Evolutionary conservation across 139 green algal species (phyloP).

Genomic region (Coccomyxa sp.): DNA sequence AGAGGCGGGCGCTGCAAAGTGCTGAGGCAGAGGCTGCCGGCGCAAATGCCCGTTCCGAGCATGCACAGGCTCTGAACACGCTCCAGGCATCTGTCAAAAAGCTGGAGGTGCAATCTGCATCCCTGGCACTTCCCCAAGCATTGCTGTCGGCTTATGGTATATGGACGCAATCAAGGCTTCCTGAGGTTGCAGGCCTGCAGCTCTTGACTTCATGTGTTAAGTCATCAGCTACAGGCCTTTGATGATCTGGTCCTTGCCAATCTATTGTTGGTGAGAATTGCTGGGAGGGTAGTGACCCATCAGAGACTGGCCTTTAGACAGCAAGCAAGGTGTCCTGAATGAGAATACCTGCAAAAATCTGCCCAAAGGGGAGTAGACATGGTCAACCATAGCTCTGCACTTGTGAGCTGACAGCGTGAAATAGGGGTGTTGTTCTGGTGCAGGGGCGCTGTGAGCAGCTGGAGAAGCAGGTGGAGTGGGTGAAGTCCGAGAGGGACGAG

Average conservation of each 20-base stretch:
- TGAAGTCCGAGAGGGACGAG: slow-evolving; percentile 37
- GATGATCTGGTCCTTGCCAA: too few relatives aligned
- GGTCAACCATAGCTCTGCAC: neutral
- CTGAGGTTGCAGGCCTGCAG: too few relatives aligned
- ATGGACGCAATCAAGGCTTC: too few relatives aligned
- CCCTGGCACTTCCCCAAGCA: too few relatives aligned
- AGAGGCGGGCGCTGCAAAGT: neutral
- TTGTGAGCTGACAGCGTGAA: neutral
- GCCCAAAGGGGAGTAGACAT: neutral
- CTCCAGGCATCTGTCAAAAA: slow-evolving; percentile 8
- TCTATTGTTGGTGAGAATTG: neutral
- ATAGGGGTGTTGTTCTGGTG: neutral
- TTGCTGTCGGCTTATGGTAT: too few relatives aligned
- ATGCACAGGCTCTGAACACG: slow-evolving; percentile 6
- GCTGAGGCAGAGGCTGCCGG: slow-evolving; percentile 29
- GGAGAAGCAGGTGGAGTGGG: slow-evolving; percentile 47
- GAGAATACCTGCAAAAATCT: neutral
- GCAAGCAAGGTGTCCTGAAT: neutral
- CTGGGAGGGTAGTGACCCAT: neutral
- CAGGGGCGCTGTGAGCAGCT: slow-evolving; percentile 25
- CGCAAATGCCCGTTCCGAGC: slow-evolving; percentile 11
- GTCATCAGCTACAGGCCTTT: too few relatives aligned
- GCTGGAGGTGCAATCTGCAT: slow-evolving; percentile 18
- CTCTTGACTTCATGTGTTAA: too few relatives aligned
- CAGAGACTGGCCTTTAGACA: neutral